Conservation (phyloP, 441 rosid species). For the Cnidoscolus chayamansa region DNA sequence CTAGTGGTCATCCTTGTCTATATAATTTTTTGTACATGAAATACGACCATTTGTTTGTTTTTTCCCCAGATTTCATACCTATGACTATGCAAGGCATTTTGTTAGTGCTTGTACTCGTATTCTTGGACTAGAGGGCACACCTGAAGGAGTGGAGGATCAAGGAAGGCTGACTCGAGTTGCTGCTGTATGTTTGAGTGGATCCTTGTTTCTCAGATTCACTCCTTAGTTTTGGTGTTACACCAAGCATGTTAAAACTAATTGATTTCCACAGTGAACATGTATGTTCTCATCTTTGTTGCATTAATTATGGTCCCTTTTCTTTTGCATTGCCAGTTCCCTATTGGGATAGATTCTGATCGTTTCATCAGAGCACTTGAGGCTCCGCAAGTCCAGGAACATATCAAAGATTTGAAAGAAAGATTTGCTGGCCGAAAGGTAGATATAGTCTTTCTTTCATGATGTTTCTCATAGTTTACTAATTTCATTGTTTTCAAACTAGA, state of each 20-base stretch:
- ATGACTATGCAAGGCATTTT: conserved; percentile 98
- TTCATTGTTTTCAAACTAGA: not conserved
- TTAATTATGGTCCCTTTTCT: conserved; percentile 15
- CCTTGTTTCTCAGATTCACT: conserved; percentile 11
- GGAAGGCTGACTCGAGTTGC: conserved; percentile 96
- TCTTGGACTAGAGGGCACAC: conserved; percentile 98
- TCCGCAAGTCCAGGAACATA: conserved; percentile 61
- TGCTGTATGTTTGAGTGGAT: conserved; percentile 58
- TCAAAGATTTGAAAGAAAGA: conserved; percentile 80
- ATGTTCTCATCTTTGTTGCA: not conserved
- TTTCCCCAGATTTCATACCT: conserved; percentile 81
- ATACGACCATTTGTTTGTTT: not conserved
- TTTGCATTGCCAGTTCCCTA: conserved; percentile 71
- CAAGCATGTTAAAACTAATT: conserved; percentile 16
- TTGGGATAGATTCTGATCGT: conserved; percentile 91
- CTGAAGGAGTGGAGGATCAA: conserved; percentile 98
- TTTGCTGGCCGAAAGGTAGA: conserved; percentile 83
- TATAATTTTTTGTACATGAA: not conserved
- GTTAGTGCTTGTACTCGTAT: conserved; percentile 99
- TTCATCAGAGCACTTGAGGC: conserved; percentile 76
- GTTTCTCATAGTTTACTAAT: not conserved
- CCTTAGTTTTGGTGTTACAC: conserved; percentile 9
- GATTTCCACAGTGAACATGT: conserved; percentile 8
- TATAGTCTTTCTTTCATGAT: conserved; percentile 5
- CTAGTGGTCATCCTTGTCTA: not conserved